These are phyloP conservation scores for Phytopythium ostracodes DNA, from an alignment of 352 stramenopile species.

Conservation along the genomic window DNA sequence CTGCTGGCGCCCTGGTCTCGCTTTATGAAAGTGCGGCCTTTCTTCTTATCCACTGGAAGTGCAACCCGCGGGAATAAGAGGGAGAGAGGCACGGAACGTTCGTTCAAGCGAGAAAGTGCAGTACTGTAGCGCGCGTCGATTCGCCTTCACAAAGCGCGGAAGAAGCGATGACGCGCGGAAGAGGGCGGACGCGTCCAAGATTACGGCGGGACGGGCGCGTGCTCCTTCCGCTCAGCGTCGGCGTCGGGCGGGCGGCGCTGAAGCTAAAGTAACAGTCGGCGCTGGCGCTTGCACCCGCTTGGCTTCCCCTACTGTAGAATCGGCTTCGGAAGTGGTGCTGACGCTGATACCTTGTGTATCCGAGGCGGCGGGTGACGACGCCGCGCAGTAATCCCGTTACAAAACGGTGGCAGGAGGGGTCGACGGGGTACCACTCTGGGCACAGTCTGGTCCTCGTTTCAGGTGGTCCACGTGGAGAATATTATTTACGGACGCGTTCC, in stretches of 20 bases:
- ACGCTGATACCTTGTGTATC: not conserved
- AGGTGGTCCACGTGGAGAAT: too few relatives aligned
- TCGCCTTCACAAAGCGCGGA: not conserved
- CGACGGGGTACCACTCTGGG: not conserved
- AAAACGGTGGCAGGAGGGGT: not conserved
- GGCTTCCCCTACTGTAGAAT: not conserved
- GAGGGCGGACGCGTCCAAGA: not conserved
- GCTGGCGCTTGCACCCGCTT: too few relatives aligned
- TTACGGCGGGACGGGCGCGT: not conserved
- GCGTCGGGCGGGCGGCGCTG: too few relatives aligned
- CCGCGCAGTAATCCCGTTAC: slow-evolving; percentile 3
- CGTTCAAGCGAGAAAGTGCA: not conserved
- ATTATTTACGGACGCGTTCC: not conserved
- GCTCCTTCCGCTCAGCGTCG: too few relatives aligned
- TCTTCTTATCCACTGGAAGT: not conserved
- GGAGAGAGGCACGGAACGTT: not conserved
- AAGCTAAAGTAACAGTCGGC: too few relatives aligned
- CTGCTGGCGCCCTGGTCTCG: not conserved
- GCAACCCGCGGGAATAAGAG: not conserved
- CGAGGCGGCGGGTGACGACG: not conserved
- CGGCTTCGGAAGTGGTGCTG: not conserved
- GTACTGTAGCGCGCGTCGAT: not conserved
- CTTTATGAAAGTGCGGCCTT: not conserved
- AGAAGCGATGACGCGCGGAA: not conserved
- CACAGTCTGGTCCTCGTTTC: not conserved